These are phyloP conservation scores for Daucus carota DNA, from an alignment of 129 eudicot species.

Conservation along the genomic window DH1_v3.0 NC_030382.2:44155001-44155500, in stretches of 20 bases:
- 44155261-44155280: slow-evolving; percentile 76
- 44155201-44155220: slow-evolving; percentile 33
- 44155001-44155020: too few relatives aligned
- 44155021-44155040: too few relatives aligned
- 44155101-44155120: background rate
- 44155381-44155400: slow-evolving; percentile 60
- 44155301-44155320: slow-evolving; percentile 6
- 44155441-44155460: slow-evolving; percentile 20
- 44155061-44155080: background rate
- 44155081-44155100: background rate
- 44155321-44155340: slow-evolving; percentile 9
- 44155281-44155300: background rate
- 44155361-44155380: slow-evolving; percentile 41
- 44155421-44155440: slow-evolving; percentile 56
- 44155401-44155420: slow-evolving; percentile 58
- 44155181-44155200: slow-evolving; percentile 16
- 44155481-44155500: slow-evolving; percentile 69
- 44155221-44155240: slow-evolving; percentile 19
- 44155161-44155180: slow-evolving; percentile 13
- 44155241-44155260: slow-evolving; percentile 31
- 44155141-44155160: background rate
- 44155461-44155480: slow-evolving; percentile 51
- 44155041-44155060: too few relatives aligned
- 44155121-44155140: background rate
- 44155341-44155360: slow-evolving; percentile 38